Conservation (phyloP, 768 basidiomycete genomes). For the Mycena alexandri region DNA sequence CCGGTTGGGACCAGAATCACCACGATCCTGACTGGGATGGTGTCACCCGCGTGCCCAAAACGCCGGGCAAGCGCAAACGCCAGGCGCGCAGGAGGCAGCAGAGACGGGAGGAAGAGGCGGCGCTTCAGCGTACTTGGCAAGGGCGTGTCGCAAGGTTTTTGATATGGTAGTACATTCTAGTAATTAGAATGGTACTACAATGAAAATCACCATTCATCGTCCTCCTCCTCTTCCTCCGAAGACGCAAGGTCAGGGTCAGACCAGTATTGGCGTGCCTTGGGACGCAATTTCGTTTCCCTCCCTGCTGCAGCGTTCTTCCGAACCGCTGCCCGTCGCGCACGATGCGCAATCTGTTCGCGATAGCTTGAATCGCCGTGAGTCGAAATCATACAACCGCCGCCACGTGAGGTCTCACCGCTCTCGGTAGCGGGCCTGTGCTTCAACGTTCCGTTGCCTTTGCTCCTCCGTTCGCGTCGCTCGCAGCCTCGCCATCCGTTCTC, state of each 20-base stretch:
- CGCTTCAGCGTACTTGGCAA: background rate
- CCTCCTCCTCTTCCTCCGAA: background rate
- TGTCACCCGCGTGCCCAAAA: slow-evolving; percentile 1
- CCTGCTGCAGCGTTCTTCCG: background rate
- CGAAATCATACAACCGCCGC: no score
- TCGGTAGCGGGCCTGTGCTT: slow-evolving; percentile 6
- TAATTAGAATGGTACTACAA: no score
- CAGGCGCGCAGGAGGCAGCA: background rate
- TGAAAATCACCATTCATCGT: background rate
- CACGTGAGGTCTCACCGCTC: no score
- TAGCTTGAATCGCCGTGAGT: no score
- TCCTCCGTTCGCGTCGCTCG: background rate
- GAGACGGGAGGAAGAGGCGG: no score
- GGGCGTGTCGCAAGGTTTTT: no score
- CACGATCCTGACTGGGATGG: no score
- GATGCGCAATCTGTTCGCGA: slow-evolving; percentile 4
- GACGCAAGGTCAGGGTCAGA: background rate
- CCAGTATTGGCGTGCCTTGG: background rate
- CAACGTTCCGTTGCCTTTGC: background rate
- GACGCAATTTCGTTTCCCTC: background rate
- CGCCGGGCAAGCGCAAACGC: background rate
- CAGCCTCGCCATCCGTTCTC: slow-evolving; percentile 6
- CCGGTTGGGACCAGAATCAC: no score
- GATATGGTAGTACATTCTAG: no score
- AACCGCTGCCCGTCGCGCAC: background rate